phyloP scores from a whole-genome alignment of 345 rosid genomes.

The Clarkia xantiana region DNA sequence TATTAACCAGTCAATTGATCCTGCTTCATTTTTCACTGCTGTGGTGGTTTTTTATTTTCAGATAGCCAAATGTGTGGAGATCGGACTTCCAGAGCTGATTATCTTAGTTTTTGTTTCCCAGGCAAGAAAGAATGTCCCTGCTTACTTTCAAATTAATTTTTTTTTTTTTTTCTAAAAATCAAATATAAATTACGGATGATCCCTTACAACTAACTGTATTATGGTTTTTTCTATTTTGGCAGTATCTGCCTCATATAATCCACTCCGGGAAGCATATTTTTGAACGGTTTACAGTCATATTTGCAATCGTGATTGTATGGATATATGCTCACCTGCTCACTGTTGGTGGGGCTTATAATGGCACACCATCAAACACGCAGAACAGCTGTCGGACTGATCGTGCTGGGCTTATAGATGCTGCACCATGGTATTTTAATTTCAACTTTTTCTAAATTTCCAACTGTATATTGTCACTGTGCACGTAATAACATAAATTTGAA shows the following conservation, averaged over 20 bases:
- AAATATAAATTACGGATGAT: background rate
- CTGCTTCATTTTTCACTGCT: background rate
- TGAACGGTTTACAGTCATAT: constrained; percentile 80
- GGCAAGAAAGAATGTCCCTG: constrained; percentile 27
- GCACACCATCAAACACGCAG: constrained; percentile 52
- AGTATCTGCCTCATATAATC: constrained; percentile 76
- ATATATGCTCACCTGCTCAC: constrained; percentile 89
- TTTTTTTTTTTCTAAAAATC: no score
- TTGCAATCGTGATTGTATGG: constrained; percentile 74
- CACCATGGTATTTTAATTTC: constrained; percentile 63
- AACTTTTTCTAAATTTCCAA: no score
- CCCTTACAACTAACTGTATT: background rate
- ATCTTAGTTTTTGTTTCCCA: constrained; percentile 72
- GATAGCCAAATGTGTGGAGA: constrained; percentile 96
- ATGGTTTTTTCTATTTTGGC: constrained; percentile 18
- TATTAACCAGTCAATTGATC: constrained; percentile 2
- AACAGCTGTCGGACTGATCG: constrained; percentile 84
- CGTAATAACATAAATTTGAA: no score
- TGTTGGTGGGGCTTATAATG: constrained; percentile 90
- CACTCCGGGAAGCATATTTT: constrained; percentile 36
- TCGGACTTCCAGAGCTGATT: constrained; percentile 81
- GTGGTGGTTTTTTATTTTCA: constrained; percentile 11
- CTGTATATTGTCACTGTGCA: no score
- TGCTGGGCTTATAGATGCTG: constrained; percentile 75
- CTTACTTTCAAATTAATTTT: background rate